Evolutionary conservation across 305 asterid genomes (phyloP).

Genomic region (Fraxinus floribunda): DNA sequence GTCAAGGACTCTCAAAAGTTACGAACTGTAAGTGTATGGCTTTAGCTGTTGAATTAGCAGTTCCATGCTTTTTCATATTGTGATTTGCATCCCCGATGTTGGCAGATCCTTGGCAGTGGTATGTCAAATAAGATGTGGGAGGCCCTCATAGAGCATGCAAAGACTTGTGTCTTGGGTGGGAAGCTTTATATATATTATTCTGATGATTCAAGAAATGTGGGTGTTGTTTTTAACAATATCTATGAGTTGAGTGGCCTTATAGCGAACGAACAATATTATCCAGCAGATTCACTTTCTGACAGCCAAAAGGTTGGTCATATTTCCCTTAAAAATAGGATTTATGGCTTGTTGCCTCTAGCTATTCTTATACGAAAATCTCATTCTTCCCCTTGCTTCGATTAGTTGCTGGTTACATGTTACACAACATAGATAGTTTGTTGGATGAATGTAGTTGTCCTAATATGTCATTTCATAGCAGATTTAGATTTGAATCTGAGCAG

Average conservation of each 20-base stretch:
- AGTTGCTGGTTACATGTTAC: not conserved
- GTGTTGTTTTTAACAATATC: conserved; percentile 83
- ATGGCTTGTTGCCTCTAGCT: not conserved
- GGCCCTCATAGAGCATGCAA: conserved; percentile 84
- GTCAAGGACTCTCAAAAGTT: conserved; percentile 81
- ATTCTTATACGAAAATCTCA: not conserved
- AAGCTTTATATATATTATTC: conserved; percentile 80
- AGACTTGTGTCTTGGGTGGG: conserved; percentile 89
- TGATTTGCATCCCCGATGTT: conserved; percentile 17
- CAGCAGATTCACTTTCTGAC: conserved; percentile 64
- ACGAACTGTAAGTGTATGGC: conserved; percentile 61
- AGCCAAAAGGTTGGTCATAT: conserved; percentile 52
- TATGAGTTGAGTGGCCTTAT: conserved; percentile 89
- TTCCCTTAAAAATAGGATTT: conserved; percentile 6
- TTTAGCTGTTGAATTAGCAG: not conserved
- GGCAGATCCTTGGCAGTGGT: conserved; percentile 92
- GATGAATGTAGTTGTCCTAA: not conserved
- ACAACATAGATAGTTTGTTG: not conserved
- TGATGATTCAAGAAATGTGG: conserved; percentile 73
- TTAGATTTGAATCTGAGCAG: not conserved
- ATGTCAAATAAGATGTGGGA: conserved; percentile 99
- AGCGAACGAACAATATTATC: conserved; percentile 46
- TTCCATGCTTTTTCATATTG: not conserved
- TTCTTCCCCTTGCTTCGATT: not conserved
- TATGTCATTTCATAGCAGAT: not conserved